These are phyloP conservation scores for Rhizophora apiculata DNA, from an alignment of 345 rosid species.

Conservation along the genomic window DNA sequence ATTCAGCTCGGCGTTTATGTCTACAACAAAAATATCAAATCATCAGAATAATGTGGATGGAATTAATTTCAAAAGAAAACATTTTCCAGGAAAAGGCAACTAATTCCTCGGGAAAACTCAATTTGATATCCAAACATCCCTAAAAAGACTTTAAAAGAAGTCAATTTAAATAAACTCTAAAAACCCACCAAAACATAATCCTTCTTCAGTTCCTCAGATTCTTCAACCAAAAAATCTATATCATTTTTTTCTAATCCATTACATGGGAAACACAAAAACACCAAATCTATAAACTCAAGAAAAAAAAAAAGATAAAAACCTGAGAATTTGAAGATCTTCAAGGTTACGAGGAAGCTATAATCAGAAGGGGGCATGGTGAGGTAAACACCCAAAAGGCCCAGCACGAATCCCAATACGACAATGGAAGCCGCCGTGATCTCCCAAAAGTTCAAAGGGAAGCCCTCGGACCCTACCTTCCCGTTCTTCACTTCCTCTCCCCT, in stretches of 20 bases:
- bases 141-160: too few relatives aligned
- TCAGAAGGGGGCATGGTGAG: conserved; percentile 88
- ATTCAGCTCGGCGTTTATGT: not conserved
- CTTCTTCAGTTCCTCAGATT: too few relatives aligned
- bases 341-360: conserved; percentile 89
- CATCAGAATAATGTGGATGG: not conserved
- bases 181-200: too few relatives aligned
- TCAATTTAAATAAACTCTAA: too few relatives aligned
- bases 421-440: conserved; percentile 58
- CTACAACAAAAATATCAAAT: not conserved
- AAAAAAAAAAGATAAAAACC: conserved; percentile 29
- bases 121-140: too few relatives aligned
- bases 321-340: conserved; percentile 83
- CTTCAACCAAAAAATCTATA: too few relatives aligned
- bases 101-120: not conserved
- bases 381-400: conserved; percentile 65
- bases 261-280: not conserved
- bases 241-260: too few relatives aligned
- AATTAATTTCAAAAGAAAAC: not conserved
- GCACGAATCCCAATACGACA: conserved; percentile 53
- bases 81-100: not conserved
- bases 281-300: not conserved
- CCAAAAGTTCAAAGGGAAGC: conserved; percentile 55
- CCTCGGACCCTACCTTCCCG: conserved; percentile 21
- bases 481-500: conserved; percentile 14